Evolutionary conservation across 2,329 filamentous ascomycete species (phyloP).

Genomic region (Acephala macrosclerotiorum): DNA sequence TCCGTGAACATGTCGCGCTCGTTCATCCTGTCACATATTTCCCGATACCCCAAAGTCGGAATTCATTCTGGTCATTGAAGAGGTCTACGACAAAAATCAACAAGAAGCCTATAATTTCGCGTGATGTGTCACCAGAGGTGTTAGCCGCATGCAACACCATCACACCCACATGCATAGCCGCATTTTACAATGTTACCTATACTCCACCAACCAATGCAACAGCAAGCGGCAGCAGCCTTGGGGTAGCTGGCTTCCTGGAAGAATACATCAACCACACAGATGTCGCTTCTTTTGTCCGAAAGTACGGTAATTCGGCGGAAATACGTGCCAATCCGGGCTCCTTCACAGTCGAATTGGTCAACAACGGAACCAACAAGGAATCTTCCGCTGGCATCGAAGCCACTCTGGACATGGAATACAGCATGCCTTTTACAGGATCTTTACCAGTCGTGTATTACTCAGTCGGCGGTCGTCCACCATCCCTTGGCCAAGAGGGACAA

Average conservation of each 20-base stretch:
- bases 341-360: conserved; percentile 46
- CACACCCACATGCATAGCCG: conserved; percentile 41
- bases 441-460: conserved; percentile 60
- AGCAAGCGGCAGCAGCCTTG: conserved; percentile 67
- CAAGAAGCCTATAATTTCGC: neutral
- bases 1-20: conserved; percentile 46
- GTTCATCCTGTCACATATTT: conserved; percentile 52
- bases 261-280: conserved; percentile 45
- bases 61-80: neutral
- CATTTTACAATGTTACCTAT: conserved; percentile 43
- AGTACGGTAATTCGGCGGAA: conserved; percentile 51
- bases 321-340: conserved; percentile 44
- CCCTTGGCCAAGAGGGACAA: conserved; percentile 46
- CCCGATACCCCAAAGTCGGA: conserved; percentile 18
- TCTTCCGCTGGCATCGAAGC: conserved; percentile 53
- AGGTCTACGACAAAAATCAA: neutral
- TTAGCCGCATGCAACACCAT: conserved; percentile 27
- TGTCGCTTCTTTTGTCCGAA: conserved; percentile 51
- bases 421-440: conserved; percentile 59
- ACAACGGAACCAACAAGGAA: conserved; percentile 55
- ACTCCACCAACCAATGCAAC: conserved; percentile 45
- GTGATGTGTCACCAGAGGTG: conserved; percentile 34
- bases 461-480: conserved; percentile 60
- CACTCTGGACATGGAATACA: conserved; percentile 63
- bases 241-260: conserved; percentile 58